phyloP scores from a whole-genome alignment of 306 rosid genomes.

The Ceratonia siliqua region DNA sequence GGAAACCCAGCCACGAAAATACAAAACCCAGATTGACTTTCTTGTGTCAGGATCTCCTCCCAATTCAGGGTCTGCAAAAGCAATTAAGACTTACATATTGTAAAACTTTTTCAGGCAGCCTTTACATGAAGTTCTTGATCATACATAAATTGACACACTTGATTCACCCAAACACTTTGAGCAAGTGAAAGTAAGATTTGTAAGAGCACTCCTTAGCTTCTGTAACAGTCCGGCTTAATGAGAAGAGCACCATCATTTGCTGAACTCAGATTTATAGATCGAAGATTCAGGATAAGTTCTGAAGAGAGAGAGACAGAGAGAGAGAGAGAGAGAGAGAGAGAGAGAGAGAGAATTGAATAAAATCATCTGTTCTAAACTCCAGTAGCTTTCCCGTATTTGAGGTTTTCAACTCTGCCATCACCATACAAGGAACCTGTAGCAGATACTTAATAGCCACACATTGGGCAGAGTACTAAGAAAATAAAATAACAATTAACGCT shows the following conservation, averaged over 20 bases:
- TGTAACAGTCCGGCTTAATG: not conserved
- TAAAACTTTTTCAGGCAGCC: not conserved
- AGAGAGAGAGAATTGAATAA: not conserved
- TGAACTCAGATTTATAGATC: not conserved
- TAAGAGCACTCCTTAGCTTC: not conserved
- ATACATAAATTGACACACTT: not conserved
- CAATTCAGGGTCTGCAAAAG: too few relatives aligned
- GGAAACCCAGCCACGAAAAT: not conserved
- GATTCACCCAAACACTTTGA: not conserved
- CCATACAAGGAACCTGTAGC: constrained; percentile 32
- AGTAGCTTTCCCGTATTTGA: not conserved
- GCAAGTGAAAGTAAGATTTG: not conserved
- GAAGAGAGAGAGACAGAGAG: not conserved
- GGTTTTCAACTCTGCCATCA: constrained; percentile 23
- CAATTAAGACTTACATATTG: too few relatives aligned
- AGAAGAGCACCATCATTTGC: not conserved
- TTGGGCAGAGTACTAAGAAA: not conserved
- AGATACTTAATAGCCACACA: constrained; percentile 18
- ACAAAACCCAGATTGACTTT: not conserved
- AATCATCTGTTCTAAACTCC: not conserved
- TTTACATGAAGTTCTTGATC: not conserved
- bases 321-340: not conserved
- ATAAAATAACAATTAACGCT: constrained; percentile 3
- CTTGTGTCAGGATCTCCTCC: too few relatives aligned
- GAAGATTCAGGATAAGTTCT: not conserved